Evolutionary conservation across 441 rosid species (phyloP).

Genomic region (Corymbia calophylla): DNA sequence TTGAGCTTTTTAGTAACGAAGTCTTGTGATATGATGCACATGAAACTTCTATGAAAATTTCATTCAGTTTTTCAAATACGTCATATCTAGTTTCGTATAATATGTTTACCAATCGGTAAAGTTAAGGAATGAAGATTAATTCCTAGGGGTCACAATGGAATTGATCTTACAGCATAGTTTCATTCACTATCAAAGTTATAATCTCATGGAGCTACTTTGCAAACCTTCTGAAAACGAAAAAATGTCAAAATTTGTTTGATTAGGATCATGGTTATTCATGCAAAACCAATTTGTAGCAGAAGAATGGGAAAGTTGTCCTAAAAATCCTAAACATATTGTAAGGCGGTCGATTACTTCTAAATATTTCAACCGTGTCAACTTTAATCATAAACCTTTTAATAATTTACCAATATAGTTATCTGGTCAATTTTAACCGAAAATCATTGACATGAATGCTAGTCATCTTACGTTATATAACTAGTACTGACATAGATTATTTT

Average conservation of each 20-base stretch:
- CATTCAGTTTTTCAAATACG: background rate
- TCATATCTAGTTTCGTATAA: background rate
- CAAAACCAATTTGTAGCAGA: background rate
- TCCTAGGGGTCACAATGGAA: background rate
- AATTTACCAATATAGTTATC: background rate
- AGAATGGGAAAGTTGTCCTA: background rate
- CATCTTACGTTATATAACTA: background rate
- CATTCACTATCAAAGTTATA: background rate
- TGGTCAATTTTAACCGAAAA: rapidly evolving
- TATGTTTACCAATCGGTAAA: background rate
- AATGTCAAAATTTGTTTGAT: background rate
- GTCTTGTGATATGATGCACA: background rate
- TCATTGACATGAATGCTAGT: rapidly evolving
- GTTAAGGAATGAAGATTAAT: background rate
- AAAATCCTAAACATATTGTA: background rate
- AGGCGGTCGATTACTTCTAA: background rate
- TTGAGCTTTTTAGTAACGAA: background rate
- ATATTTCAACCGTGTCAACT: background rate
- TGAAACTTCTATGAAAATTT: background rate
- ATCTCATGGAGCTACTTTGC: background rate
- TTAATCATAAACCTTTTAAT: background rate
- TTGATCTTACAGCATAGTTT: background rate
- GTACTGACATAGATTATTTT: rapidly evolving
- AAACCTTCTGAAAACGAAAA: background rate
- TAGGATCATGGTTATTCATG: background rate